Evolutionary conservation across 179 eudicot genomes (phyloP).

Genomic region (Nepenthes alata): DNA sequence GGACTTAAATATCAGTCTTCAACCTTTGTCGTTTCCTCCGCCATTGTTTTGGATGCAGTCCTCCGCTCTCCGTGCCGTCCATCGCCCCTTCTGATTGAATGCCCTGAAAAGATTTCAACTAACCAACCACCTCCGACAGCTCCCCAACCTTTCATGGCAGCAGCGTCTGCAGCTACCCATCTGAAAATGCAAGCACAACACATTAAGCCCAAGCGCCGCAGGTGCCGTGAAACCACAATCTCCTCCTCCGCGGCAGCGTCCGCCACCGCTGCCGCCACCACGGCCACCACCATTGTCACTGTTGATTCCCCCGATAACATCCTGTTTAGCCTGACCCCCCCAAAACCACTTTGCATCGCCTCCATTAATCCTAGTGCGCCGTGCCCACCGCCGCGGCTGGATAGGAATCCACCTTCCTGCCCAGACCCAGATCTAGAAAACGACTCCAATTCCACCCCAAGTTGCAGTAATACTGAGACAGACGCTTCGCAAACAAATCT

Average conservation of each 20-base stretch:
- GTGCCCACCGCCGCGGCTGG: background rate
- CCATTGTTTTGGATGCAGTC: too few species aligned
- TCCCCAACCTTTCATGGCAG: too few species aligned
- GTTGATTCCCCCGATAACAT: background rate
- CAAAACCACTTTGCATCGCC: background rate
- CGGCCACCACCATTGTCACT: background rate
- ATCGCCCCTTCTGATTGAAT: too few species aligned
- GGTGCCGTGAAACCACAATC: conserved; percentile 9
- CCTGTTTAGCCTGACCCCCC: background rate
- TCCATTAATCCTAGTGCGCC: too few species aligned
- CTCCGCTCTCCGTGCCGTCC: too few species aligned
- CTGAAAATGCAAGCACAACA: background rate
- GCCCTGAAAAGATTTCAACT: too few species aligned
- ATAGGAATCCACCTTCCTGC: background rate
- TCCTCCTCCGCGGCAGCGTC: conserved; percentile 10
- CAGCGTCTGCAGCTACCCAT: background rate
- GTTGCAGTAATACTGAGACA: background rate
- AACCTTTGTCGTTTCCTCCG: too few species aligned
- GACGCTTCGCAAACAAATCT: conserved; percentile 10
- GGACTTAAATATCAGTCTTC: too few species aligned
- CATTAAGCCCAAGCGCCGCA: conserved; percentile 12
- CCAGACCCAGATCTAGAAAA: conserved; percentile 8
- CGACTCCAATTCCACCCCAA: conserved; percentile 3
- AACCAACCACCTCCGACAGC: too few species aligned
- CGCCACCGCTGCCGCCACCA: conserved; percentile 5